Percentiles rank a stretch among this genome's conserved stretches.
phyloP scores from a whole-genome alignment of 352 stramenopile genomes.

The Phytophthora citrophthora region DNA sequence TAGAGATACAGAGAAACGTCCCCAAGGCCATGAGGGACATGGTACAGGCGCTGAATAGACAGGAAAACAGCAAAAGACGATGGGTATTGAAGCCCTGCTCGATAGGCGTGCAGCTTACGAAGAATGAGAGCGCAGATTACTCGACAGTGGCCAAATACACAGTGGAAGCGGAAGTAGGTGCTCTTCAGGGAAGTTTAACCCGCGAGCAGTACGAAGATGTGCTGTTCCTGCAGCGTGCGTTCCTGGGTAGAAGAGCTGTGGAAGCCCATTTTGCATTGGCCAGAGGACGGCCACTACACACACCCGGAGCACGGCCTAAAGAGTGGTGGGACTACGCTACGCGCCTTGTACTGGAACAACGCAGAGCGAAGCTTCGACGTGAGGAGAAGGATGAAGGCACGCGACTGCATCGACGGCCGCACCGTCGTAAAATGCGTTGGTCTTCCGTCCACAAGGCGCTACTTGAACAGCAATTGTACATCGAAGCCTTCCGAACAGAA shows the following conservation, averaged over 20 bases:
- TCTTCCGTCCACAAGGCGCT: slow-evolving; percentile 59
- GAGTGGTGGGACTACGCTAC: slow-evolving; percentile 86
- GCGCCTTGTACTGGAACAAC: slow-evolving; percentile 50
- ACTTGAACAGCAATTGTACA: slow-evolving; percentile 66
- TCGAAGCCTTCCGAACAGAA: slow-evolving; percentile 59
- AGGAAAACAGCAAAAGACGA: slow-evolving; percentile 13
- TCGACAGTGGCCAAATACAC: slow-evolving; percentile 71
- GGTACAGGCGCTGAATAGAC: slow-evolving; percentile 40
- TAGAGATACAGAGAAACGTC: slow-evolving; percentile 49
- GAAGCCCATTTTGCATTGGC: slow-evolving; percentile 73
- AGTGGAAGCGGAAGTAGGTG: slow-evolving; percentile 56
- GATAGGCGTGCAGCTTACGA: slow-evolving; percentile 68
- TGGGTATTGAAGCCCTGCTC: slow-evolving; percentile 67
- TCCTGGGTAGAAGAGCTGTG: slow-evolving; percentile 61
- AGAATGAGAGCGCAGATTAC: slow-evolving; percentile 83
- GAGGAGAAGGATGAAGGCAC: background rate
- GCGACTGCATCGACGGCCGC: slow-evolving; percentile 12
- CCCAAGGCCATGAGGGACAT: slow-evolving; percentile 57
- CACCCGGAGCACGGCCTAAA: slow-evolving; percentile 37
- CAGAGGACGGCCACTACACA: slow-evolving; percentile 63
- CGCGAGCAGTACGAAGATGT: slow-evolving; percentile 86
- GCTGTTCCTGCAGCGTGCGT: slow-evolving; percentile 74
- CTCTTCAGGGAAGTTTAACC: slow-evolving; percentile 59
- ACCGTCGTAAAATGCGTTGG: slow-evolving; percentile 57
- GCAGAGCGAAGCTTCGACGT: slow-evolving; percentile 31